Evolutionary conservation across 208 protist species (phyloP).

Genomic region (Trypanosoma grayi): DNA sequence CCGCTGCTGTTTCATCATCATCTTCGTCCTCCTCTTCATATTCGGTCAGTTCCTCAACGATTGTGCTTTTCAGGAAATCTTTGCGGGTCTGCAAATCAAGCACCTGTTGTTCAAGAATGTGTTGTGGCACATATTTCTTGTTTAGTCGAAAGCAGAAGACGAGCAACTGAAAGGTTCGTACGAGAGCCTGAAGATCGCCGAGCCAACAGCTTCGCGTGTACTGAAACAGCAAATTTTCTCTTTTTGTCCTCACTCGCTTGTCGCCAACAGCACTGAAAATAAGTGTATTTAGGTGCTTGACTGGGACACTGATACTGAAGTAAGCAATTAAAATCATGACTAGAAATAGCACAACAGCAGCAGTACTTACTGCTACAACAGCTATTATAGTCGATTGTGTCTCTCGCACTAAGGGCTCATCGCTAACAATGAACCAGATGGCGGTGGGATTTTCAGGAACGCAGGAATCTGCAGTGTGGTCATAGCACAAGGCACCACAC

Average conservation of each 20-base stretch:
- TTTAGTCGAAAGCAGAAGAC: slow-evolving; percentile 70
- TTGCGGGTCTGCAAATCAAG: slow-evolving; percentile 37
- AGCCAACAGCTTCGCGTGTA: slow-evolving; percentile 60
- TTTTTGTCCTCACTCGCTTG: slow-evolving; percentile 17
- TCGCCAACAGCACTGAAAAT: slow-evolving; percentile 50
- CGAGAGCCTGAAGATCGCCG: slow-evolving; percentile 62
- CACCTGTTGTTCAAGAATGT: slow-evolving; percentile 66
- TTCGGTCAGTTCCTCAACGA: slow-evolving; percentile 7
- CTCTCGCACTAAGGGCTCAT: slow-evolving; percentile 16
- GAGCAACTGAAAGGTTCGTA: slow-evolving; percentile 63
- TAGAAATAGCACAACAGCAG: slow-evolving; percentile 53
- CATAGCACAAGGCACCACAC: slow-evolving; percentile 61
- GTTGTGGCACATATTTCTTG: slow-evolving; percentile 86
- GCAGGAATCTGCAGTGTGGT: slow-evolving; percentile 30
- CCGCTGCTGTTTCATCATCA: slow-evolving; percentile 20
- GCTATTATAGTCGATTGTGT: slow-evolving; percentile 28
- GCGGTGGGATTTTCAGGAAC: slow-evolving; percentile 46
- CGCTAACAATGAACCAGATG: slow-evolving; percentile 57
- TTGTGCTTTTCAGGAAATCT: slow-evolving; percentile 12
- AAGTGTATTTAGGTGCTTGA: slow-evolving; percentile 60
- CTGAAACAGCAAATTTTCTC: slow-evolving; percentile 30
- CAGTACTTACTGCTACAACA: slow-evolving; percentile 43
- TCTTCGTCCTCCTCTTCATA: slow-evolving; percentile 28
- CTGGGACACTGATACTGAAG: slow-evolving; percentile 70
- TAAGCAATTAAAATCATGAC: slow-evolving; percentile 54